Conservation (phyloP, 192 early-diverging fungal genomes). For the Umbelopsis isabellina region DNA sequence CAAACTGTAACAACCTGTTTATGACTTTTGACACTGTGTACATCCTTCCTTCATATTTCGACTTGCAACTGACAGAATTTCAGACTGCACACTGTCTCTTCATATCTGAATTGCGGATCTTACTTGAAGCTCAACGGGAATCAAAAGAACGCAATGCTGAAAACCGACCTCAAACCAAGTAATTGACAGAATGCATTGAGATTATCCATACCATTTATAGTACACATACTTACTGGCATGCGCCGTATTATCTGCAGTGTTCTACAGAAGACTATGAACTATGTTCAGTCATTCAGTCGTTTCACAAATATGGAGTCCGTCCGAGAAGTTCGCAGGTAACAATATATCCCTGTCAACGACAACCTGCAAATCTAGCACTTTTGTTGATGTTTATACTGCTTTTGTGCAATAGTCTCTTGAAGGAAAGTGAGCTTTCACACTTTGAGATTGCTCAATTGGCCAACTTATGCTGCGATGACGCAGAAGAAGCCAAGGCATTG, state of each 20-base stretch:
- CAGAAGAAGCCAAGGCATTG: slow-evolving; percentile 89
- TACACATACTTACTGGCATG: background rate
- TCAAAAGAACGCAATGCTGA: slow-evolving; percentile 52
- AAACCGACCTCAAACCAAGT: slow-evolving; percentile 51
- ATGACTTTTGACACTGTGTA: background rate
- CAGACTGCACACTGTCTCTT: slow-evolving; percentile 71
- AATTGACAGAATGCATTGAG: slow-evolving; percentile 4
- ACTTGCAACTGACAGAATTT: slow-evolving; percentile 50
- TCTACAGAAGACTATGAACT: slow-evolving; percentile 83
- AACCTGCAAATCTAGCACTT: slow-evolving; percentile 25
- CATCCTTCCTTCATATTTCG: background rate
- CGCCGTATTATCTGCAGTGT: slow-evolving; percentile 48
- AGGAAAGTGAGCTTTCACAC: slow-evolving; percentile 50
- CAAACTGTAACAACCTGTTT: too few species aligned
- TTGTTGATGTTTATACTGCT: background rate
- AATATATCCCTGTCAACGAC: slow-evolving; percentile 4
- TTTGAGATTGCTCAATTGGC: slow-evolving; percentile 92
- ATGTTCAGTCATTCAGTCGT: slow-evolving; percentile 81
- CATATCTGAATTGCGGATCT: slow-evolving; percentile 72
- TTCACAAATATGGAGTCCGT: slow-evolving; percentile 89
- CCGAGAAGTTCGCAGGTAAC: slow-evolving; percentile 76
- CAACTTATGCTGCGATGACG: slow-evolving; percentile 89
- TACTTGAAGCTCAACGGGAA: slow-evolving; percentile 68
- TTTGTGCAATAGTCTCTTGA: slow-evolving; percentile 25
- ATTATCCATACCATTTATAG: background rate